phyloP scores from a whole-genome alignment of 352 stramenopile genomes.

The Blastocystis sp. region DNA sequence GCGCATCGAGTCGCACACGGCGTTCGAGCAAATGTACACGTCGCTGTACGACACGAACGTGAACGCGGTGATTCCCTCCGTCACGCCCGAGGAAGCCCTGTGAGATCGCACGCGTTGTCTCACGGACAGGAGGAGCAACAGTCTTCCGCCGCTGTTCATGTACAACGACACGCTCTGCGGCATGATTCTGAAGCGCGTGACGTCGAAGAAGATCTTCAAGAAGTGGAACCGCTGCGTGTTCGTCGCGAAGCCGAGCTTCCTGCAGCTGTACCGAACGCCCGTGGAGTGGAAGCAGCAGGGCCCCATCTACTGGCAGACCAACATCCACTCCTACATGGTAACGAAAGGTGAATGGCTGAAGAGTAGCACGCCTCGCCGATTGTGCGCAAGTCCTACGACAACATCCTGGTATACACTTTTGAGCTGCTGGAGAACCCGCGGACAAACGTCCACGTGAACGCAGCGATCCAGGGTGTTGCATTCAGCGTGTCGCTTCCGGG shows the following conservation, averaged over 20 bases:
- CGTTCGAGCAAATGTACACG: conserved; percentile 49
- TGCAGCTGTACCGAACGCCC: conserved; percentile 63
- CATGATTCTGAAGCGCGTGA: conserved; percentile 61
- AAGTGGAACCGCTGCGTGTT: conserved; percentile 74
- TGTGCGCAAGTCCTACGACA: conserved; percentile 69
- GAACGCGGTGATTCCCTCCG: background rate
- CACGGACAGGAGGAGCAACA: conserved; percentile 10
- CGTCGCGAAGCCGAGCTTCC: conserved; percentile 69
- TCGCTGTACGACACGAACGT: conserved; percentile 28
- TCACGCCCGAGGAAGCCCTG: conserved; percentile 27
- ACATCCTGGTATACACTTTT: conserved; percentile 73
- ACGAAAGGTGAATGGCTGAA: background rate
- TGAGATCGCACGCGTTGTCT: background rate
- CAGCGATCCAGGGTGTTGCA: conserved; percentile 57
- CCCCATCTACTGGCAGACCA: conserved; percentile 72
- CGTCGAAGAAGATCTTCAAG: conserved; percentile 74
- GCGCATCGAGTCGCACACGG: background rate
- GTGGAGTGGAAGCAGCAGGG: conserved; percentile 40
- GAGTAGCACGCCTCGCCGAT: conserved; percentile 56
- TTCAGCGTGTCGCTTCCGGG: conserved; percentile 62
- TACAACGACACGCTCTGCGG: conserved; percentile 65
- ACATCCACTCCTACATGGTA: conserved; percentile 73
- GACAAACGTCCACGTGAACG: conserved; percentile 64
- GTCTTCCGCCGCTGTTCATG: conserved; percentile 56
- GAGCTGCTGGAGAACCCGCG: conserved; percentile 68